Base-by-base conservation (phyloP, 2,329 filamentous ascomycete genomes). In the Xylariales sp. region DNA sequence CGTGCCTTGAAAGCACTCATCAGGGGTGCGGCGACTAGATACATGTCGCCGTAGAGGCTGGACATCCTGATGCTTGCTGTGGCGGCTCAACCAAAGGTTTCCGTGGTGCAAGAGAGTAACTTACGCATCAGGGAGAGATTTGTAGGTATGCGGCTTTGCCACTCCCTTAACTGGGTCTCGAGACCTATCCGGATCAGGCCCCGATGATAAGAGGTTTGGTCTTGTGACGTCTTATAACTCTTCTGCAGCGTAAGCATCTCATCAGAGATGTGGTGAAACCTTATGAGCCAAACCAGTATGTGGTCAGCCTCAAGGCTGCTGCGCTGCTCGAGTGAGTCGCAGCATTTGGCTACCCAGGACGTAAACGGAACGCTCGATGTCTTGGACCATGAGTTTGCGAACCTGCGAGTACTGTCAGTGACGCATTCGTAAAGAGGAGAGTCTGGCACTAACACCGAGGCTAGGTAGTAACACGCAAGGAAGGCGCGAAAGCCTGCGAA, bases 401-500 rank as follows among this genome's bases (percentile, higher is more conserved):
- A 64, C 25, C 70, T 74, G 22, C 27, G 15, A 22, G 31, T 1
- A 29, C 40, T 35, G 34, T n/a, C 21, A 32, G 20, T 15, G 5
- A 28, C n/a, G n/a, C 24, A 27, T 8, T 8, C 24, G 24, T 27
- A 8, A 27, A 8, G 24, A 8, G 24, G 24, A 8, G 41, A 31
- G 5, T 9, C 12, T 20, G 6, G 15, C n/a, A 52, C 64, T 46
- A 53, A 74, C 71, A 59, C 51, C 33, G 69, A 66, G 16, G 57
- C 55, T 2, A 65, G 47, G 45, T 70, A 73, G 42, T 65, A 71
- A 46, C 65, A 70, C 19, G 60, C 56, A 1, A 74, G 52, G 36
- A 75, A 73, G 3, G 69, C 63, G 9, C 74, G 63, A 16, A 76
- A 60, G 7, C 61, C 52, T 22, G 68, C 65, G 3, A 76, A 52